phyloP scores from a whole-genome alignment of 2,329 filamentous ascomycete genomes.

The Colletotrichum sp. region DNA sequence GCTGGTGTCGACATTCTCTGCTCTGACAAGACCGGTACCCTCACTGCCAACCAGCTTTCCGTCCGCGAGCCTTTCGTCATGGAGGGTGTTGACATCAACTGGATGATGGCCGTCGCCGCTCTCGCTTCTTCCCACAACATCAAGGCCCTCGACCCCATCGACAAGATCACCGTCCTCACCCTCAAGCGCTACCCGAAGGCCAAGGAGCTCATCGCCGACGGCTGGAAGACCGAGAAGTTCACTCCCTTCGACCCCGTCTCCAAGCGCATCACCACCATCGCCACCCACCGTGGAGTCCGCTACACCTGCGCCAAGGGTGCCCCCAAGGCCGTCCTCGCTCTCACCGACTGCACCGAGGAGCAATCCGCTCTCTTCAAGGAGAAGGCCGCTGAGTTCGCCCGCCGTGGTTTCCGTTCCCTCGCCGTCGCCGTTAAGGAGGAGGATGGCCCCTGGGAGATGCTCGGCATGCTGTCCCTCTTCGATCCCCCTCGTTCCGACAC shows the following conservation, averaged over 20 bases:
- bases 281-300: constrained; percentile 70
- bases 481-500: constrained; percentile 81
- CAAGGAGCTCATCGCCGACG: constrained; percentile 75
- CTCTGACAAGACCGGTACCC: constrained; percentile 83
- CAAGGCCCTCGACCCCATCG: constrained; percentile 79
- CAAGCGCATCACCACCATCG: constrained; percentile 77
- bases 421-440: constrained; percentile 82
- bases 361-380: constrained; percentile 70
- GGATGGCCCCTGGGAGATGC: constrained; percentile 74
- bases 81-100: constrained; percentile 80
- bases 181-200: constrained; percentile 80
- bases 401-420: constrained; percentile 80
- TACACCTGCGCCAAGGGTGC: constrained; percentile 81
- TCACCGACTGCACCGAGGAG: constrained; percentile 71
- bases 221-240: constrained; percentile 81
- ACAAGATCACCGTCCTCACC: constrained; percentile 79
- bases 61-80: constrained; percentile 80
- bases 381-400: constrained; percentile 77
- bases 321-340: constrained; percentile 75
- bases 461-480: constrained; percentile 82
- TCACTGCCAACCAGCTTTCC: constrained; percentile 76
- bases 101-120: constrained; percentile 84
- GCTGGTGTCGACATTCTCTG: constrained; percentile 79
- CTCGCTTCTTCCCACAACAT: constrained; percentile 81
- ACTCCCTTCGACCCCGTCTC: constrained; percentile 80